Evolutionary conservation across 306 rosid genomes (phyloP).

Genomic region (Rosa lucieae): DNA sequence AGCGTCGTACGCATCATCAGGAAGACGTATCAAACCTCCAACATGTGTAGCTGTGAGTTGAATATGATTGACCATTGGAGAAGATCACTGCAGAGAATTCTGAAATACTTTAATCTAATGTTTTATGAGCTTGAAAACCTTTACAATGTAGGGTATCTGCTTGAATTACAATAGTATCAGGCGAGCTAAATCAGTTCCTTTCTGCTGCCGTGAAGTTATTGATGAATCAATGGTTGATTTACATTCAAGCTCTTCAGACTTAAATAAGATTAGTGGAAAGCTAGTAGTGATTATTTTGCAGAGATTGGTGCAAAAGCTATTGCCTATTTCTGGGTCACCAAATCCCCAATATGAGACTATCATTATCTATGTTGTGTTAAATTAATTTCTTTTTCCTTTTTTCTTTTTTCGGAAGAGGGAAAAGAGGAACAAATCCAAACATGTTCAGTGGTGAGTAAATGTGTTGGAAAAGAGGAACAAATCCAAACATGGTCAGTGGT

Average conservation of each 20-base stretch:
- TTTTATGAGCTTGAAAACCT: neutral
- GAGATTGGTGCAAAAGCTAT: neutral
- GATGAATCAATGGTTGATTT: neutral
- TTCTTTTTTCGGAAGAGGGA: too few relatives aligned
- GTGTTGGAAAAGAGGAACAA: neutral
- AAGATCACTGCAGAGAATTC: neutral
- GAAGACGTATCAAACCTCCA: slow-evolving; percentile 32
- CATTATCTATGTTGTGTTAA: neutral
- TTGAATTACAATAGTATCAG: neutral
- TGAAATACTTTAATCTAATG: neutral
- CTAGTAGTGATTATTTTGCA: neutral
- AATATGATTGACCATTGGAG: slow-evolving; percentile 12
- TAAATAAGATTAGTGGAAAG: neutral
- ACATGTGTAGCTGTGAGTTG: slow-evolving; percentile 24
- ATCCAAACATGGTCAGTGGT: neutral
- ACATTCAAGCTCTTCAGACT: neutral
- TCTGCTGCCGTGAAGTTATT: slow-evolving; percentile 4
- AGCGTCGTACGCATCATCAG: slow-evolving; percentile 53
- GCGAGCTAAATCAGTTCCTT: neutral
- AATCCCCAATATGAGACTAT: neutral
- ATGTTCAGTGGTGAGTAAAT: neutral
- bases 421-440: neutral
- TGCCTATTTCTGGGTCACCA: neutral
- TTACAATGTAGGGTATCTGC: neutral
- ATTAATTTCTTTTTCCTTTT: neutral